phyloP scores from a whole-genome alignment of 805 yeast genomes.

The Candida ascalaphidarum region DNA sequence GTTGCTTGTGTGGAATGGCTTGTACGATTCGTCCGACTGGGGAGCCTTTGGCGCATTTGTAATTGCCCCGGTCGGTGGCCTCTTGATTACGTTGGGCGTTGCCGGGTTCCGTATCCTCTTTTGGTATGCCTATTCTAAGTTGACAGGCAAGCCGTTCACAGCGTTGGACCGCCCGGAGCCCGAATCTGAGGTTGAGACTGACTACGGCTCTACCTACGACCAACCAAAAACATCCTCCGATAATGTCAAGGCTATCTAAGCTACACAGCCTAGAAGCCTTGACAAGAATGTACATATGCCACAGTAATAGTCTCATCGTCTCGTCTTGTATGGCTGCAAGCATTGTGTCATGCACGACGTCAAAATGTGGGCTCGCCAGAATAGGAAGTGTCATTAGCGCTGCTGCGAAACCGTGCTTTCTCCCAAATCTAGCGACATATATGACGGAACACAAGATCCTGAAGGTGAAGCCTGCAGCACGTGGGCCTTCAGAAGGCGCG shows the following conservation, averaged over 20 bases:
- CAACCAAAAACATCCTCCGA: background rate
- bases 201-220: conserved; percentile 12
- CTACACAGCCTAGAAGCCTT: too few species aligned
- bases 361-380: too few species aligned
- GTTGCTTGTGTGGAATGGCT: conserved; percentile 69
- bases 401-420: too few species aligned
- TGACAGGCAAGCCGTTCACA: conserved; percentile 31
- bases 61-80: conserved; percentile 78
- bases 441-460: background rate
- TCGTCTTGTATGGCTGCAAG: too few species aligned
- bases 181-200: conserved; percentile 1
- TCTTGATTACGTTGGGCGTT: conserved; percentile 46
- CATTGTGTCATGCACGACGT: too few species aligned
- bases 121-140: conserved; percentile 20
- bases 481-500: background rate
- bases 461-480: background rate
- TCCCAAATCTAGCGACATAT: background rate
- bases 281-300: too few species aligned
- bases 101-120: conserved; percentile 40
- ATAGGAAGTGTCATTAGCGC: too few species aligned
- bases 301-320: too few species aligned
- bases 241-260: too few species aligned
- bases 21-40: conserved; percentile 76
- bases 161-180: conserved; percentile 34
- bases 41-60: conserved; percentile 93